Percentiles rank a stretch among this genome's conserved stretches.
phyloP scores from a whole-genome alignment of 768 basidiomycete genomes.

The Hemileccinum rubropunctum region DNA sequence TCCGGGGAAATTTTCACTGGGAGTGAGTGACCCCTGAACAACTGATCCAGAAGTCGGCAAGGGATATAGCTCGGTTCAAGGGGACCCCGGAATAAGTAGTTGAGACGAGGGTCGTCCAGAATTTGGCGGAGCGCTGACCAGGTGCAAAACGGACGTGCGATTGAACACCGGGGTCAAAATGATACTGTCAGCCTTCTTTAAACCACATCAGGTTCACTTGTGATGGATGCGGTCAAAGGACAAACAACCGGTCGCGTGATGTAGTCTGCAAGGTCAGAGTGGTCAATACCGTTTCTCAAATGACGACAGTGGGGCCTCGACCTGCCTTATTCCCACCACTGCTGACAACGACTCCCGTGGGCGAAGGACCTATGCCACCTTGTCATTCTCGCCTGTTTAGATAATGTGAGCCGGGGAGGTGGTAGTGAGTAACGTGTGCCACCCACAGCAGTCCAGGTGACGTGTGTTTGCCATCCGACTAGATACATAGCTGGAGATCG shows the following conservation, averaged over 20 bases:
- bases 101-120: too few relatives aligned
- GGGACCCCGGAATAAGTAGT: too few relatives aligned
- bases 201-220: not conserved
- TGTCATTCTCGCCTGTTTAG: conserved; percentile 11
- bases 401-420: not conserved
- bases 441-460: conserved; percentile 9
- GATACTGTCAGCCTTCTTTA: not conserved
- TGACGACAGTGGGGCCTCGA: not conserved
- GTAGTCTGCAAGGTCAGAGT: not conserved
- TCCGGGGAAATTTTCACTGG: too few relatives aligned
- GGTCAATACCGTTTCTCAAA: conserved; percentile 3
- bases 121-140: too few relatives aligned
- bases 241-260: conserved; percentile 9
- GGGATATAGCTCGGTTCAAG: too few relatives aligned
- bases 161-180: not conserved
- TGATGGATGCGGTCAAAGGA: conserved; percentile 3
- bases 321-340: not conserved
- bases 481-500: conserved; percentile 14
- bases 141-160: too few relatives aligned
- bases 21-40: too few relatives aligned
- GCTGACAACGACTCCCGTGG: conserved; percentile 1
- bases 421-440: not conserved
- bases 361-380: conserved; percentile 26
- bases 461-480: conserved; percentile 6
- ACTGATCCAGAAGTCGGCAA: too few relatives aligned